Conservation (phyloP, 2,329 filamentous ascomycete species). For the Colletotrichum sansevieriae region DNA sequence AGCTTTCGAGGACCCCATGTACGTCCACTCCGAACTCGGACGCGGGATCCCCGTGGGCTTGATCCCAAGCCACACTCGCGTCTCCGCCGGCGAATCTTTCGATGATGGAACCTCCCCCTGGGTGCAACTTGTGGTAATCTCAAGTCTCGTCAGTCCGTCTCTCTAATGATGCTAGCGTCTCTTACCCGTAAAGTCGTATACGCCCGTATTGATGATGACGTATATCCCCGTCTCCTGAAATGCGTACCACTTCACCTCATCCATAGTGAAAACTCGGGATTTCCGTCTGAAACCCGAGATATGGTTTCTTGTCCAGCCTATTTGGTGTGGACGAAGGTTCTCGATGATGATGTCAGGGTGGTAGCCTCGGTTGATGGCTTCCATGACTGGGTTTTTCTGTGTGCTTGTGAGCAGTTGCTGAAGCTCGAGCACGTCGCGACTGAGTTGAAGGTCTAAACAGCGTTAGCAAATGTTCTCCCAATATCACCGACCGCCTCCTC, state of each 20-base stretch:
- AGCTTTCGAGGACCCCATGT: not conserved
- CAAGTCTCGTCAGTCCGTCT: not conserved
- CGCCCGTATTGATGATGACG: constrained; percentile 6
- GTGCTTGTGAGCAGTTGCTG: not conserved
- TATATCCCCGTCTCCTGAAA: constrained; percentile 15
- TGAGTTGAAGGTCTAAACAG: not conserved
- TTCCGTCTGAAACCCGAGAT: not conserved
- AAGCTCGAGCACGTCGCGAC: not conserved
- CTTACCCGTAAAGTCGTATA: constrained; percentile 33
- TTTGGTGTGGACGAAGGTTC: not conserved
- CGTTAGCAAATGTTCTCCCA: not conserved
- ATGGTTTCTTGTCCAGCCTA: not conserved
- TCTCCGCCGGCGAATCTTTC: not conserved
- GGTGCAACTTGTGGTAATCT: constrained; percentile 24
- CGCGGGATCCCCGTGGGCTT: not conserved
- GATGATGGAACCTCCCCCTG: constrained; percentile 10
- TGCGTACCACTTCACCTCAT: constrained; percentile 27
- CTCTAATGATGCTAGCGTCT: not conserved
- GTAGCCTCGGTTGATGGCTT: not conserved
- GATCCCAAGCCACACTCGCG: not conserved
- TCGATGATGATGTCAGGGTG: not conserved
- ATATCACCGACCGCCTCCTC: not conserved
- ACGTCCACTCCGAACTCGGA: not conserved
- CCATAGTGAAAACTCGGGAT: not conserved
- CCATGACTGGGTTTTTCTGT: not conserved